Base-by-base conservation (phyloP, 306 rosid species). In the Cucurbita argyrosperma region DNA sequence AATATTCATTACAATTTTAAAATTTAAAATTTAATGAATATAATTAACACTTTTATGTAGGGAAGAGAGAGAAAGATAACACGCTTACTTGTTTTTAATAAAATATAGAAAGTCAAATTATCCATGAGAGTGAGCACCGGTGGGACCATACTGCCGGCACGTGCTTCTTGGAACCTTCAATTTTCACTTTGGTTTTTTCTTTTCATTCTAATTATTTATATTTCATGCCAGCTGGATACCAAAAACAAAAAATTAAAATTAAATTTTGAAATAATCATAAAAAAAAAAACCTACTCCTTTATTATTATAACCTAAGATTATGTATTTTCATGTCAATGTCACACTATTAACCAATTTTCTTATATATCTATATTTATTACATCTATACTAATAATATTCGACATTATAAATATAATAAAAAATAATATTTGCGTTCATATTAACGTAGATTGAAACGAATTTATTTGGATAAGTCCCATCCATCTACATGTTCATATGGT, bases 151-250 rank as follows among this genome's bases (percentile, higher is more conserved):
- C 59, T 50, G 74, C 57, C 46, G 14, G 11, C 74, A 70, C 60
- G 74, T 70, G 74, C 59, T 70, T 70, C 74, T 26, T 3, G 11
- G 74, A 70, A 70, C 26, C 59, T 70, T 70, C 74, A 30, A 50
- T 50, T 68, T 68, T 65, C 71, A 64, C 52, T 1, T 5, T 9
- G 21, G 21, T 42, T 5, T 13, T 14, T 16, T 12, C 5, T 49
- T 40, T 64, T 2, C 0, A 5, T 59, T 59, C n/a, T 30, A 5
- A 59, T 59, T 57, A 10, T 57, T 57, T 59, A 8, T 59, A 12
- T 11, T 30, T 59, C 11, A 60, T 60, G 15, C 30, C 70, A 64
- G 70, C 70, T 64, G 70, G 70, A 39, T 14, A 30, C 4, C 35
- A 61, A 37, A 10, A 38, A 61, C 15, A 0, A 26, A 4, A 56